Evolutionary conservation across 140 eudicot genomes (phyloP).

Genomic region (Artemisia princeps): DNA sequence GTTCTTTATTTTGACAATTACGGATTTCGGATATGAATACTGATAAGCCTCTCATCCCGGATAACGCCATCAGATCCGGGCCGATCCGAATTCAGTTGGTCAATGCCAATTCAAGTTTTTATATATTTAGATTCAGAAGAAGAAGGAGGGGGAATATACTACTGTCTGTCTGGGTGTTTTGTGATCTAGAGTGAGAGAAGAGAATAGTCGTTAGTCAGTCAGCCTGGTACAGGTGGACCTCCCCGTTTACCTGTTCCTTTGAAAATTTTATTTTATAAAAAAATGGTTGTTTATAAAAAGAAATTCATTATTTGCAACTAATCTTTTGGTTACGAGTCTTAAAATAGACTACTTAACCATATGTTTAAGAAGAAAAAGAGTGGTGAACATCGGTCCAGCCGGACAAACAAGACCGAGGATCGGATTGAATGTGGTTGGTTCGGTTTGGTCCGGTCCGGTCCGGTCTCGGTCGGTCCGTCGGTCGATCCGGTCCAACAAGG

Average conservation of each 20-base stretch:
- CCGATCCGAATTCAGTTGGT: neutral
- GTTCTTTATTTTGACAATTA: constrained; percentile 91
- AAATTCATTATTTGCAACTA: too few relatives aligned
- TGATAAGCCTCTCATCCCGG: constrained; percentile 97
- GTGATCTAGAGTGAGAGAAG: constrained; percentile 62
- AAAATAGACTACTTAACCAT: too few relatives aligned
- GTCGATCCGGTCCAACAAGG: too few relatives aligned
- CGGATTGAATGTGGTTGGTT: too few relatives aligned
- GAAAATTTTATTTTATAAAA: neutral
- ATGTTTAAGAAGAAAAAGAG: too few relatives aligned
- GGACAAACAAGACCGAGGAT: too few relatives aligned
- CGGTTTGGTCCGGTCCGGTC: too few relatives aligned
- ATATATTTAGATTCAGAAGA: neutral
- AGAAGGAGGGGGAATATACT: constrained; percentile 29
- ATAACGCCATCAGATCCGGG: constrained; percentile 77
- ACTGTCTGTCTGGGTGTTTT: neutral
- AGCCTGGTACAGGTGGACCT: constrained; percentile 39
- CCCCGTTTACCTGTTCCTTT: constrained; percentile 26
- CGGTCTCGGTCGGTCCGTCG: too few relatives aligned
- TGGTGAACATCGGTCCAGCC: too few relatives aligned
- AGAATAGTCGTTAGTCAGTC: constrained; percentile 39
- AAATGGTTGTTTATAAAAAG: too few relatives aligned
- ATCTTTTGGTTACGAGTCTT: too few relatives aligned
- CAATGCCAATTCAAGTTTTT: constrained; percentile 8
- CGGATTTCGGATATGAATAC: constrained; percentile 96